phyloP scores from a whole-genome alignment of 2,329 filamentous ascomycete genomes.

The Neophaeococcomyces mojaviensis region DNA sequence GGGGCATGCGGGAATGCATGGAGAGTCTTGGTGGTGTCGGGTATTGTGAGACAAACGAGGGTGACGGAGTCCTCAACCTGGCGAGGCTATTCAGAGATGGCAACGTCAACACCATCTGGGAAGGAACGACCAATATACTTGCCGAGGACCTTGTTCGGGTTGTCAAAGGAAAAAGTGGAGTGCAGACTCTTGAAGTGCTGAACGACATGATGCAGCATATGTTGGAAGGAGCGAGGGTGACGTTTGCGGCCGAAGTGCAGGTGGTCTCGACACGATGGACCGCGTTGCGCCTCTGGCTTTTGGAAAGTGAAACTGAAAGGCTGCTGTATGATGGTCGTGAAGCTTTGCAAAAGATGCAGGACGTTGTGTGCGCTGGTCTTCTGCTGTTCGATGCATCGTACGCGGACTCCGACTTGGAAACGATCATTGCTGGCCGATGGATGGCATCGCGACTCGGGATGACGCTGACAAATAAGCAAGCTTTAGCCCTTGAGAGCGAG shows the following conservation, averaged over 20 bases:
- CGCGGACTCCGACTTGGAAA: slow-evolving; percentile 27
- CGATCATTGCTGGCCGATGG: slow-evolving; percentile 33
- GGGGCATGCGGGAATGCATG: slow-evolving; percentile 31
- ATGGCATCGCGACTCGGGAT: slow-evolving; percentile 9
- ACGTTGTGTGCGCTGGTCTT: slow-evolving; percentile 27
- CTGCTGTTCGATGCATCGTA: slow-evolving; percentile 32
- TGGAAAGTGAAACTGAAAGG: slow-evolving; percentile 6
- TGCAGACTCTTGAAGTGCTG: not conserved
- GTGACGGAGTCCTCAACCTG: slow-evolving; percentile 56
- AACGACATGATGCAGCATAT: slow-evolving; percentile 15
- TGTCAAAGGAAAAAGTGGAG: slow-evolving; percentile 9
- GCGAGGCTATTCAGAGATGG: slow-evolving; percentile 59
- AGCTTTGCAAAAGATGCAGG: slow-evolving; percentile 7
- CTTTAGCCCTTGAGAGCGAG: not conserved
- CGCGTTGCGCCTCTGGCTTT: slow-evolving; percentile 8
- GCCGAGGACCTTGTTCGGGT: slow-evolving; percentile 42
- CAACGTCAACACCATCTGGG: slow-evolving; percentile 49
- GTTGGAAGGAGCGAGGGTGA: slow-evolving; percentile 25
- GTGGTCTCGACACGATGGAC: slow-evolving; percentile 11
- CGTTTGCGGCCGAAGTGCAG: slow-evolving; percentile 43
- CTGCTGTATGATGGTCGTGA: slow-evolving; percentile 6
- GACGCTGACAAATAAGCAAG: too few species aligned
- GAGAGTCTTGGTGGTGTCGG: slow-evolving; percentile 33
- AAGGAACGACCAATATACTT: slow-evolving; percentile 66
- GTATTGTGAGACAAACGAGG: slow-evolving; percentile 35